Evolutionary conservation across 139 green algal genomes (phyloP).

Genomic region (Micractinium sp.): DNA sequence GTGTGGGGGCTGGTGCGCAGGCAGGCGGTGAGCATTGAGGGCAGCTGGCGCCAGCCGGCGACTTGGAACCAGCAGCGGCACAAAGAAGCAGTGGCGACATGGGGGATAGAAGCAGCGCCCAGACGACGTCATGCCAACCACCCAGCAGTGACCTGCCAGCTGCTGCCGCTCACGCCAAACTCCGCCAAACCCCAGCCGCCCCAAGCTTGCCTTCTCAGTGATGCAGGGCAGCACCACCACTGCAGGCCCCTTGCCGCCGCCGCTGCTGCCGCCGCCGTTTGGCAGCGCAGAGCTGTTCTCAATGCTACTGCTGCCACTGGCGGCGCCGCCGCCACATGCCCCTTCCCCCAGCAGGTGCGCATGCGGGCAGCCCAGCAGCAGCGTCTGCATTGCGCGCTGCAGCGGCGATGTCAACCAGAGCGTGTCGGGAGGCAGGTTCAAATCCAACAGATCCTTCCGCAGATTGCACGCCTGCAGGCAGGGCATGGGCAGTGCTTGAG

Average conservation of each 20-base stretch:
- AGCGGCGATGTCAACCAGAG: slow-evolving; percentile 74
- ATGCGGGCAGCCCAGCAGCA: slow-evolving; percentile 52
- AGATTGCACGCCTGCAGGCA: slow-evolving; percentile 42
- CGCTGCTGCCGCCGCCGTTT: neutral
- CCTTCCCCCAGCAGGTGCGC: slow-evolving; percentile 23
- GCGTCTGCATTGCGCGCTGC: slow-evolving; percentile 72
- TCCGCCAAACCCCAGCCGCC: neutral
- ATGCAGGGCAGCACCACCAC: neutral
- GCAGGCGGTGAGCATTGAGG: neutral
- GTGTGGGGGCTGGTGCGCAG: no score
- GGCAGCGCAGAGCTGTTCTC: slow-evolving; percentile 11
- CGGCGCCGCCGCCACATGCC: no score
- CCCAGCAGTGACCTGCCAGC: neutral
- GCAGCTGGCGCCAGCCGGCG: neutral
- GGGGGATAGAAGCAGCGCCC: neutral
- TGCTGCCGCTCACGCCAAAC: neutral
- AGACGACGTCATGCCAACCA: neutral
- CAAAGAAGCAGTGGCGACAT: neutral
- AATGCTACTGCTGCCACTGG: neutral
- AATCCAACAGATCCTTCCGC: slow-evolving; percentile 30
- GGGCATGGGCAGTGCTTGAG: no score
- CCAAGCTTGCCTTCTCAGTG: slow-evolving; percentile 10
- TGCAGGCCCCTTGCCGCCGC: neutral
- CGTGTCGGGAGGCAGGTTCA: slow-evolving; percentile 49
- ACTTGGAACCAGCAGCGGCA: no score